phyloP scores from a whole-genome alignment of 2,329 filamentous ascomycete genomes.

The Sporothrix curviconia region DNA sequence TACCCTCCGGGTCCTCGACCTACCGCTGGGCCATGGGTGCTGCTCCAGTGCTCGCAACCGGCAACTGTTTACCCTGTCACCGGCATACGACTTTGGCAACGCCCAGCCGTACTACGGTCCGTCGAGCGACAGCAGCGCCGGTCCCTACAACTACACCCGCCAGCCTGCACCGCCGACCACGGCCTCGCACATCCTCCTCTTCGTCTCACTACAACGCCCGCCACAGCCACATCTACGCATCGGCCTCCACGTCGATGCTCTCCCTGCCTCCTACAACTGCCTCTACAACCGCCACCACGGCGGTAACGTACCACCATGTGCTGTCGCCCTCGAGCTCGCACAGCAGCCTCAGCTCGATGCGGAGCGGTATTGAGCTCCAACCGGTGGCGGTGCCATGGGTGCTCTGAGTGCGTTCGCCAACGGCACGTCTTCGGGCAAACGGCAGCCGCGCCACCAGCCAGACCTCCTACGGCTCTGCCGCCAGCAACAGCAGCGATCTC shows the following conservation, averaged over 20 bases:
- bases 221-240: conserved; percentile 25
- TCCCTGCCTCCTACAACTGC: conserved; percentile 11
- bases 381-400: conserved; percentile 9
- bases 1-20: conserved; percentile 33
- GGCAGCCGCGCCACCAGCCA: neutral
- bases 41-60: conserved; percentile 23
- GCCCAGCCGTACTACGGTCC: conserved; percentile 51
- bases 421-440: neutral
- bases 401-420: conserved; percentile 18
- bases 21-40: conserved; percentile 42
- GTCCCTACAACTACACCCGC: conserved; percentile 26
- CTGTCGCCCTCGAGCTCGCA: conserved; percentile 72
- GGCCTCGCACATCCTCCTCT: neutral
- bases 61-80: conserved; percentile 60
- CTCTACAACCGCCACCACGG: conserved; percentile 13
- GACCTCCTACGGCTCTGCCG: conserved; percentile 29
- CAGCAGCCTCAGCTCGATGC: conserved; percentile 75
- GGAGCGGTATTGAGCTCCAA: conserved; percentile 37
- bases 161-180: conserved; percentile 23
- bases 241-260: conserved; percentile 5
- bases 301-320: conserved; percentile 34
- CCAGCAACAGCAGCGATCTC: conserved; percentile 45
- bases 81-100: conserved; percentile 68
- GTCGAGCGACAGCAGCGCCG: conserved; percentile 28
- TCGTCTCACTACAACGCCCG: no score